These are phyloP conservation scores for Macrolepiota fuliginosa DNA, from an alignment of 768 basidiomycete genomes.

Conservation along the genomic window DNA sequence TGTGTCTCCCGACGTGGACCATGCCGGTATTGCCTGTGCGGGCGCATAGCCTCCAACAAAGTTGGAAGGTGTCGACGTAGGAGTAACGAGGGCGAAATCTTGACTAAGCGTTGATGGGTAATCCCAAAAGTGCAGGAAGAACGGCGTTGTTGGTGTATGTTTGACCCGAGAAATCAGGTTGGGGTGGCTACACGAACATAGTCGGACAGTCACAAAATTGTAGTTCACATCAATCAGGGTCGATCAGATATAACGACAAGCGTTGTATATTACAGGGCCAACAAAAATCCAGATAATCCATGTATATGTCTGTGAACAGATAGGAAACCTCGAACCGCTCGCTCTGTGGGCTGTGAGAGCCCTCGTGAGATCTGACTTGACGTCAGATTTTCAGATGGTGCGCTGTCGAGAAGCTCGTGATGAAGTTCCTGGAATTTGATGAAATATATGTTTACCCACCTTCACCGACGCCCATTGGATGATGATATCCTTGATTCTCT, in stretches of 20 bases:
- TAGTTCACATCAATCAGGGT: too few species aligned
- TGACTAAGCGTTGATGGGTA: constrained; percentile 5
- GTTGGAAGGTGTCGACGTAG: background rate
- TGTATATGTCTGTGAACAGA: too few species aligned
- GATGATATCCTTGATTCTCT: constrained; percentile 25
- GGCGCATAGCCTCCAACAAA: constrained; percentile 10
- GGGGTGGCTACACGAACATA: too few species aligned
- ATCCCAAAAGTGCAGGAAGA: background rate
- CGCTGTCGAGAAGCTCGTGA: background rate
- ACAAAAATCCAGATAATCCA: too few species aligned
- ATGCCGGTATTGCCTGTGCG: background rate
- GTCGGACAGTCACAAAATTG: too few species aligned
- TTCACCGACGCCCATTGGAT: constrained; percentile 31
- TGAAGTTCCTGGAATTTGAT: background rate
- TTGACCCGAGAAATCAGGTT: background rate
- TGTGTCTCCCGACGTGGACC: background rate
- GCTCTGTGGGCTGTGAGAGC: too few species aligned
- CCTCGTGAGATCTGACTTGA: background rate
- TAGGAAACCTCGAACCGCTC: too few species aligned
- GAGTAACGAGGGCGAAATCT: background rate
- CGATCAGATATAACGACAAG: too few species aligned
- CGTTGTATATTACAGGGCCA: too few species aligned
- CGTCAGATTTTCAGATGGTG: background rate
- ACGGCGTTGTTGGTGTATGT: constrained; percentile 1
- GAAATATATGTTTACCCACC: constrained; percentile 17